These are phyloP conservation scores for Calonectria pauciramosa DNA, from an alignment of 2,329 filamentous ascomycete species.

Conservation along the genomic window DNA sequence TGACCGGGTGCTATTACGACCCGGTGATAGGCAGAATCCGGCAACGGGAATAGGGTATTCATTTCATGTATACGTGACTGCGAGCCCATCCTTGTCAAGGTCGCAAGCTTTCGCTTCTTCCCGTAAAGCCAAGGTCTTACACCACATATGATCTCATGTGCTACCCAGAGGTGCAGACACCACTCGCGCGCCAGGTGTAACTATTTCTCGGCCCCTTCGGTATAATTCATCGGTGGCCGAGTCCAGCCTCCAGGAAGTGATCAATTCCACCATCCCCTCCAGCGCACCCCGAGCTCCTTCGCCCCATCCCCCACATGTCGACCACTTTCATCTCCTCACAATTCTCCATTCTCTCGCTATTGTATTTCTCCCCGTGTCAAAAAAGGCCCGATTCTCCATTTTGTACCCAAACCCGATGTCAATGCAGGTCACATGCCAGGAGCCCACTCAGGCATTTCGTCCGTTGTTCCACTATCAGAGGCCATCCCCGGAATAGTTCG, in stretches of 20 bases:
- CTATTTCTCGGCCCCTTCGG: constrained; percentile 4
- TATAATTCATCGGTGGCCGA: neutral
- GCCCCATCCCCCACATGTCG: constrained; percentile 6
- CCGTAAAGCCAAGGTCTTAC: neutral
- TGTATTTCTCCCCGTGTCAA: neutral
- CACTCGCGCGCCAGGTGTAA: neutral
- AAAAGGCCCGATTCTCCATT: constrained; percentile 11
- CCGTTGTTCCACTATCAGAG: neutral
- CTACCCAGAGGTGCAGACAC: neutral
- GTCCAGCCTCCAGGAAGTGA: neutral
- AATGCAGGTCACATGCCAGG: constrained; percentile 13
- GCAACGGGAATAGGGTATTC: neutral
- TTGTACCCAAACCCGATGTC: neutral
- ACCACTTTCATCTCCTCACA: constrained; percentile 5
- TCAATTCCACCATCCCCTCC: neutral
- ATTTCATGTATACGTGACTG: neutral
- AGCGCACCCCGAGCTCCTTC: neutral
- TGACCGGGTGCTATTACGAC: constrained; percentile 10
- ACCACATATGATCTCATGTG: neutral
- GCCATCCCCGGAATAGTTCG: constrained; percentile 3
- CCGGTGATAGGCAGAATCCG: constrained; percentile 12
- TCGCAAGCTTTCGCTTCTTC: neutral
- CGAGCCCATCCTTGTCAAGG: neutral
- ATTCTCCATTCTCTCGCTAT: constrained; percentile 12
- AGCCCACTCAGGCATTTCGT: neutral